Evolutionary conservation across 345 rosid genomes (phyloP).

Genomic region (Hirschfeldia incana): DNA sequence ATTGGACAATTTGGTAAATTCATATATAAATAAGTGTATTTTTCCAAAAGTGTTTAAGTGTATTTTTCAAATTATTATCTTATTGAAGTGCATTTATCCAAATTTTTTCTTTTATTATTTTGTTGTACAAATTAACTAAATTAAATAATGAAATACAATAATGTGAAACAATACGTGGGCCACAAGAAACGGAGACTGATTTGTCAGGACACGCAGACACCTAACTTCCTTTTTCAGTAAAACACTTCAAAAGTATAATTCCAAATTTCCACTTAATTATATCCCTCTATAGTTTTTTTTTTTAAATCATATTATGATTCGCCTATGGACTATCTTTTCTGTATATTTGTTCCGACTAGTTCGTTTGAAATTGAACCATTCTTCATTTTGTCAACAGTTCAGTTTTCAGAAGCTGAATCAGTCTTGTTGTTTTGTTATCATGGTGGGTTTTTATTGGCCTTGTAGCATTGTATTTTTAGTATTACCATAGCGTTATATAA

Average conservation of each 20-base stretch:
- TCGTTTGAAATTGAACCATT: neutral
- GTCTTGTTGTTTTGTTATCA: neutral
- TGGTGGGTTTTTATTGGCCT: neutral
- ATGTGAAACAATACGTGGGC: constrained; percentile 31
- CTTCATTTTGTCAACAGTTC: neutral
- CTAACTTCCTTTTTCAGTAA: constrained; percentile 35
- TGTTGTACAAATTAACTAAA: neutral
- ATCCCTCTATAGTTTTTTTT: too few relatives aligned
- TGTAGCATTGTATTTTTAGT: neutral
- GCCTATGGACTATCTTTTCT: too few relatives aligned
- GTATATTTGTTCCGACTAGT: neutral
- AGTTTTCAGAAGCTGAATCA: neutral
- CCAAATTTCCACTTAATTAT: constrained; percentile 10
- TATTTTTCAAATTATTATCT: too few relatives aligned
- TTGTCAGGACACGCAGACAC: constrained; percentile 31
- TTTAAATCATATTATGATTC: neutral
- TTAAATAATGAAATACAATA: constrained; percentile 15
- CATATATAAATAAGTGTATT: too few relatives aligned
- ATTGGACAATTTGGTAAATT: too few relatives aligned
- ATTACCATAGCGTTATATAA: neutral
- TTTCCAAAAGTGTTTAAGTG: too few relatives aligned
- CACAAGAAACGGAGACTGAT: constrained; percentile 34
- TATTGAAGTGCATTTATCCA: too few relatives aligned
- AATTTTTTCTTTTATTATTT: too few relatives aligned
- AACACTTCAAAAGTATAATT: constrained; percentile 33